Percentiles rank a stretch among this genome's conserved stretches.
These are phyloP conservation scores for Cylindrodendrum hubeiense DNA, from an alignment of 2,329 filamentous ascomycete genomes.

Conservation along the genomic window DNA sequence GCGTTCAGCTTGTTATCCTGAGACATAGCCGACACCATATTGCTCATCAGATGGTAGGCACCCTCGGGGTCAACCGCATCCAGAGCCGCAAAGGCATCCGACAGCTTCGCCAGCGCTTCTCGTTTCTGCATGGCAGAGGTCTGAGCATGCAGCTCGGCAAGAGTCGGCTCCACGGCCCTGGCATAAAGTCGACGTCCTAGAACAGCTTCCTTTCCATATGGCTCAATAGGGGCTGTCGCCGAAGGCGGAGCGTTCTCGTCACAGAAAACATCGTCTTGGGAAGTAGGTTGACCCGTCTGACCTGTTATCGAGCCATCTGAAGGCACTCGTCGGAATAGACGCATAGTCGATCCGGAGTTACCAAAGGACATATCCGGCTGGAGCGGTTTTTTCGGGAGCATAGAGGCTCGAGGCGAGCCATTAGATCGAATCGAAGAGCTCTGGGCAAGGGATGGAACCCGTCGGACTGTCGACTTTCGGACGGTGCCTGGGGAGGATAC, in stretches of 20 bases:
- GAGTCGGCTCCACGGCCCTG: conserved; percentile 83
- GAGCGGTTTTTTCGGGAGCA: conserved; percentile 78
- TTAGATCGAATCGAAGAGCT: conserved; percentile 48
- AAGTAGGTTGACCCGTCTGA: conserved; percentile 50
- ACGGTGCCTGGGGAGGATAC: conserved; percentile 68
- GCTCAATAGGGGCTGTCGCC: conserved; percentile 61
- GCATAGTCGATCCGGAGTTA: conserved; percentile 91
- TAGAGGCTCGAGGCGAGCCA: conserved; percentile 57
- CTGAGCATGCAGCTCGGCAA: conserved; percentile 89
- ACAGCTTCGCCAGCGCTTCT: conserved; percentile 84
- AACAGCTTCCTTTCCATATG: conserved; percentile 82
- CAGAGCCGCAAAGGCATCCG: conserved; percentile 86
- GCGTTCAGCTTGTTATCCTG: conserved; percentile 74
- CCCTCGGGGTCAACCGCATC: conserved; percentile 93
- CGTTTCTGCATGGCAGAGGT: conserved; percentile 76
- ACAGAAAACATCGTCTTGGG: conserved; percentile 57
- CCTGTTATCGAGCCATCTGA: conserved; percentile 73
- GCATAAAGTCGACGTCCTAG: conserved; percentile 85
- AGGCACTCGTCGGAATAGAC: conserved; percentile 87
- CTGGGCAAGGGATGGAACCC: conserved; percentile 59
- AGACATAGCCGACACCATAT: conserved; percentile 79
- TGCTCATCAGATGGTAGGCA: conserved; percentile 85
- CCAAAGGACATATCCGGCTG: conserved; percentile 94
- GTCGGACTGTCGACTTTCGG: conserved; percentile 68
- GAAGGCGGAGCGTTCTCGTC: conserved; percentile 75